Evolutionary conservation across 495 filamentous ascomycete genomes (phyloP), one percentile per base, ranked within the genome.

Genomic region (Cercophora newfieldiana): DNA sequence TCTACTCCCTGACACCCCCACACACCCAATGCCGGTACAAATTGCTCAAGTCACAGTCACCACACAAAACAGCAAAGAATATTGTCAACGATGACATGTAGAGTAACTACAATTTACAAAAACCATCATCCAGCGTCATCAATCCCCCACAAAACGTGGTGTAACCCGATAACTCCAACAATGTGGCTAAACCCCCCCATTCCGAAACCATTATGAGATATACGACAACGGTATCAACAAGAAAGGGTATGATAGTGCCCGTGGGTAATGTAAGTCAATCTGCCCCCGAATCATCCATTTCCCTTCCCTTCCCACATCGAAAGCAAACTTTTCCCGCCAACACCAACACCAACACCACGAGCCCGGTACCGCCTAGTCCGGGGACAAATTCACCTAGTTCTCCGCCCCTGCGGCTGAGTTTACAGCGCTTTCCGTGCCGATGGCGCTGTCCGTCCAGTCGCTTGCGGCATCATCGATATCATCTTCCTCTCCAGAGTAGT

Each of bases 391-490:
- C 50, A 22, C 59, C 44, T 60, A 21, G 30, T 50, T 65, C 48
- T n/a, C 63, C 10, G 61, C 62, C 48, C 37, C 55, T 33, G 51
- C 64, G 2, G 18, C 28, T 12, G 53, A n/a, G 7, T 66, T 54
- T 6, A 68, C 55, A 31, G 49, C 61, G n/a, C 68, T 72, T 49
- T 72, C 72, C 28, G 65, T 63, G 3, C 71, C 72, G n/a, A 71
- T 53, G 16, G 59, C 69, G 56, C 72, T 75, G 48, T 76, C 74
- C 2, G 76, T 75, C 79, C 78, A 81, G 51, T 79, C 75, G 55
- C 77, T 78, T 50, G 68, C 71, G 25, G 67, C 70, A 47, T 78
- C 74, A 57, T 66, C 55, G 29, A 66, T 66, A 0, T 66, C 66
- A 26, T 24, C 51, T 21, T 59, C 48, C 44, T 63, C 63, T 14